Percentiles rank a stretch among this genome's conserved stretches.
phyloP scores from a whole-genome alignment of 2,329 filamentous ascomycete genomes.

The Paecilomyces sp. region DNA sequence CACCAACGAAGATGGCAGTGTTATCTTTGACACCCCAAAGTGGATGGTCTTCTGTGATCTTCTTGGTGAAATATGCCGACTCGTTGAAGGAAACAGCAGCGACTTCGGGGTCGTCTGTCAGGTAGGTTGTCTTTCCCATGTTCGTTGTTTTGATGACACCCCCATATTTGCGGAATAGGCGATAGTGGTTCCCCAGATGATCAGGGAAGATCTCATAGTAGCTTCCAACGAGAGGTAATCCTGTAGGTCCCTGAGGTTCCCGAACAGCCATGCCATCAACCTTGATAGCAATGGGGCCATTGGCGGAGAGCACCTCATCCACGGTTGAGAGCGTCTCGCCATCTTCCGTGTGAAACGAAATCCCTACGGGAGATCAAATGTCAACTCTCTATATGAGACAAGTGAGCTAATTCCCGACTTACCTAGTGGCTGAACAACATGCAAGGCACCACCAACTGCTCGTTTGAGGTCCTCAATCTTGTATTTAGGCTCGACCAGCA shows the following conservation, averaged over 20 bases:
- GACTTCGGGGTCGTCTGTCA: conserved; percentile 5
- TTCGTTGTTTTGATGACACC: not conserved
- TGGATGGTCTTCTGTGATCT: conserved; percentile 32
- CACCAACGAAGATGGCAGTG: conserved; percentile 23
- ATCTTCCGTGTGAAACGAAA: not conserved
- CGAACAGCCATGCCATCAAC: not conserved
- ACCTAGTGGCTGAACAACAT: conserved; percentile 40
- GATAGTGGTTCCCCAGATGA: not conserved
- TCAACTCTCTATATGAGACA: conserved; percentile 6
- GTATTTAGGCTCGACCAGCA: not conserved
- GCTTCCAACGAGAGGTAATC: not conserved
- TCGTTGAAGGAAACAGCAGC: conserved; percentile 40
- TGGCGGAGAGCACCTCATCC: not conserved
- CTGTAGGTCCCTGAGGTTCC: not conserved
- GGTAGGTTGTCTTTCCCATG: not conserved
- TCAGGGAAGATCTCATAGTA: not conserved
- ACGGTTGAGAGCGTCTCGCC: not conserved
- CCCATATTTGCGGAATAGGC: not conserved
- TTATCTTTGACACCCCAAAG: conserved; percentile 21
- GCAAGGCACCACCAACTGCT: conserved; percentile 43
- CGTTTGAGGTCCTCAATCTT: conserved; percentile 52
- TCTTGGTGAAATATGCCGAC: conserved; percentile 48
- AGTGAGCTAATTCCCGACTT: too few relatives aligned
- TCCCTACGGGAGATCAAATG: not conserved
- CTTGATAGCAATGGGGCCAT: not conserved